These are phyloP conservation scores for Talaromyces sp. DNA, from an alignment of 2,329 filamentous ascomycete genomes.

Conservation along the genomic window DNA sequence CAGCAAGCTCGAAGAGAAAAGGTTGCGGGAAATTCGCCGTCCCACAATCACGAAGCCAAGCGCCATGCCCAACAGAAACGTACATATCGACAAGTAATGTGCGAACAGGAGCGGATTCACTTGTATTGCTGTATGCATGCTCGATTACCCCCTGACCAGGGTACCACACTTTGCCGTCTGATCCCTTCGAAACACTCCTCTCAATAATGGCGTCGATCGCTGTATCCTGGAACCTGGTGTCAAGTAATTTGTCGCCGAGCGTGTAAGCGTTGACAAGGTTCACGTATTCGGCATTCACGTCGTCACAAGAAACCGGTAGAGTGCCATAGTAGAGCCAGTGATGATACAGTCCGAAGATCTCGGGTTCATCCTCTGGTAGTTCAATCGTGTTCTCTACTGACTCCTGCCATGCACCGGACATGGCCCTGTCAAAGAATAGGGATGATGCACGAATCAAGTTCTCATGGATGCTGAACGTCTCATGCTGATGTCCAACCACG, in stretches of 20 bases:
- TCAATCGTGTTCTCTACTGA: slow-evolving; percentile 9
- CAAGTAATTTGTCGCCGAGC: not conserved
- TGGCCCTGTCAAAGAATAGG: slow-evolving; percentile 15
- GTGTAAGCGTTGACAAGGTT: not conserved
- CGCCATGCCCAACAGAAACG: not conserved
- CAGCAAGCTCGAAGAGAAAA: not conserved
- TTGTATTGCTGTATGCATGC: not conserved
- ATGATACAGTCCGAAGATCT: slow-evolving; percentile 16
- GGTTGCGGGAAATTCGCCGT: not conserved
- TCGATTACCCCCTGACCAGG: not conserved
- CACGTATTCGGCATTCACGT: not conserved
- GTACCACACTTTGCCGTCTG: no score
- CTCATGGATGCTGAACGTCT: slow-evolving; percentile 16
- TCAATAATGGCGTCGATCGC: not conserved
- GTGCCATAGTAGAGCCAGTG: slow-evolving; percentile 16
- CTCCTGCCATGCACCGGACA: slow-evolving; percentile 15
- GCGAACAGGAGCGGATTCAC: not conserved
- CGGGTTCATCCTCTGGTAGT: slow-evolving; percentile 17
- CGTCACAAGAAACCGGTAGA: slow-evolving; percentile 3
- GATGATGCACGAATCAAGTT: slow-evolving; percentile 2
- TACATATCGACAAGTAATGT: not conserved
- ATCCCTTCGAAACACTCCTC: not conserved
- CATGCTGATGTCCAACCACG: slow-evolving; percentile 1
- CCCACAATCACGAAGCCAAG: not conserved
- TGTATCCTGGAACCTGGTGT: not conserved